phyloP scores from a whole-genome alignment of 2,329 filamentous ascomycete genomes.

The Colletotrichum plurivorum region DNA sequence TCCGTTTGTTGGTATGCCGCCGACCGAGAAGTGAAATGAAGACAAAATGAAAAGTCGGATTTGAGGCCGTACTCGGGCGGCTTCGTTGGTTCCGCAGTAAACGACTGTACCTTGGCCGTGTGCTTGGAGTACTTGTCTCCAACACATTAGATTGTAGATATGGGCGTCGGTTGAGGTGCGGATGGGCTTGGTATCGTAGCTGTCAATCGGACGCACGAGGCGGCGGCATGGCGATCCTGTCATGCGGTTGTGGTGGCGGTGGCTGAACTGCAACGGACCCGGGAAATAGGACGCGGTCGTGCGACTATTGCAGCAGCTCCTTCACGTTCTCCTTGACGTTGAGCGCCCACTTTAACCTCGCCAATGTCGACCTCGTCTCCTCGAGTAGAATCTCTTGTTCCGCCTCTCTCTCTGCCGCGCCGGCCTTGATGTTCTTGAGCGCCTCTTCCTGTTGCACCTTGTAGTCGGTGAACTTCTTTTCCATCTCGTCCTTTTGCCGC shows the following conservation, averaged over 20 bases:
- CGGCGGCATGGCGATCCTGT: neutral
- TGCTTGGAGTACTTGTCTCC: neutral
- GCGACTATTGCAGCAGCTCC: constrained; percentile 61
- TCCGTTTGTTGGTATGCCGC: neutral
- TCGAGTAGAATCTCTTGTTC: constrained; percentile 73
- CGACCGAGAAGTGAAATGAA: constrained; percentile 3
- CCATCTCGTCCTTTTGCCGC: constrained; percentile 74
- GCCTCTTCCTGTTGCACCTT: constrained; percentile 74
- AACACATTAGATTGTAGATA: constrained; percentile 10
- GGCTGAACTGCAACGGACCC: neutral
- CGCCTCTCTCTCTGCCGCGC: constrained; percentile 69
- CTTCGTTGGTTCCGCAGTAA: neutral
- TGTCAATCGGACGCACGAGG: neutral
- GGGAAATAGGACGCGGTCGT: neutral
- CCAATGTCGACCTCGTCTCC: constrained; percentile 72
- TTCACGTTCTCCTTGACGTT: constrained; percentile 74
- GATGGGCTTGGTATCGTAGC: neutral
- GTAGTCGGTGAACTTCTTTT: constrained; percentile 73
- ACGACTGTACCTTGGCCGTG: neutral
- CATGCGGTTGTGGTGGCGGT: neutral
- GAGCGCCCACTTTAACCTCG: constrained; percentile 81
- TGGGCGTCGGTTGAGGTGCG: neutral
- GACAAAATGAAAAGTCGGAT: constrained; percentile 2
- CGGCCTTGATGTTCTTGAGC: constrained; percentile 71
- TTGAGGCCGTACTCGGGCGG: neutral